Evolutionary conservation across 2,329 filamentous ascomycete species (phyloP), one percentile per base, ranked within the genome.

Genomic region (Botrytis squamosa): DNA sequence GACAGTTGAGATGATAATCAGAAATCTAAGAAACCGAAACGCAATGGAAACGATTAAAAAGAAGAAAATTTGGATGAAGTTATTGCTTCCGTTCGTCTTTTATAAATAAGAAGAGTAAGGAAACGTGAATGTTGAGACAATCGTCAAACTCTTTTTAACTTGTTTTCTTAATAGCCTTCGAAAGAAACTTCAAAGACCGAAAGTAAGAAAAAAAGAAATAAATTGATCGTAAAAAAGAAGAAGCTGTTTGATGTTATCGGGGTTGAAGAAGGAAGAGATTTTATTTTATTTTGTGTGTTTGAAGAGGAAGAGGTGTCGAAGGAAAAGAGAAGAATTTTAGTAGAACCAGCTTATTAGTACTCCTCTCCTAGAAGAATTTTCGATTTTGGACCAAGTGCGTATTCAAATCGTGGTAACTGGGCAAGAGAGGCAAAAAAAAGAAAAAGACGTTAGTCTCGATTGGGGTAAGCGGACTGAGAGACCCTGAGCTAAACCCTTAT

Each of bases 151-250:
- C 66, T 68, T 57, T 57, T 68, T 25, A 8, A 29, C 52, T 57
- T 42, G 49, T 57, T 57, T n/a, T 52, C 52, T 57, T 25, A 42
- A 44, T 57, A 29, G 82, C 83, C 84, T 85, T 85, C 82, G 84
- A 85, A 83, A 83, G 82, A 82, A 83, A 81, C 78, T 77, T 72
- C 76, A 74, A 63, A 55, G 59, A 71, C 76, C 77, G 76, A 75
- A 75, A 70, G 71, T 74, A 75, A 57, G 76, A 74, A 77, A 72
- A 75, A 76, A 77, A 75, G 70, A 76, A 75, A 57, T 8, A 75
- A 74, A 69, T 77, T 70, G 76, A 52, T 57, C 22, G 25, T 12
- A 78, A 78, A 78, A 78, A 76, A 78, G 14, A 78, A 80, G 80
- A 78, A 57, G 67, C 55, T 22, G 25, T 40, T 14, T 38, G 60